Evolutionary conservation across 768 basidiomycete genomes (phyloP), one percentile per base, ranked within the genome.

Genomic region (Clathrus columnatus): DNA sequence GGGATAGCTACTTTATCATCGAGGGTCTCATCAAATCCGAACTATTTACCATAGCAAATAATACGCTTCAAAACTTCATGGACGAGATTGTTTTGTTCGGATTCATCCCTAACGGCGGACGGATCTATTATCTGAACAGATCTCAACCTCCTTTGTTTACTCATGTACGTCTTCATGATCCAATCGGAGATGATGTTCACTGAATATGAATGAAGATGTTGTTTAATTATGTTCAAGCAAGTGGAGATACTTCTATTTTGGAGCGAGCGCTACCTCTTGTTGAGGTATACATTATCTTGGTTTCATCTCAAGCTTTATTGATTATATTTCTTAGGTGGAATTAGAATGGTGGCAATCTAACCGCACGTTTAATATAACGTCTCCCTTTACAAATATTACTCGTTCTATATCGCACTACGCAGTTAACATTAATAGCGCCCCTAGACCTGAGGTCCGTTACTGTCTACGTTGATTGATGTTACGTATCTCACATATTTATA

Each of bases 101-200:
- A 0, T 97, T 96, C 72, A 85, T 97, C 59, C 94, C 94, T 1
- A 97, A 96, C 62, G 94, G 94, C 6, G 93, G 91, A 3, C 78
- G 92, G 10, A 91, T 88, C 50, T 96, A 96, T 64, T 96, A 95
- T 69, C 68, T 95, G 59, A 78, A 94, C 63, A 81, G 94, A 56
- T 94, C 91, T n/a, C 91, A 95, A 64, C 92, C 92, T 14, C 93
- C 93, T 4, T 64, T 95, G 27, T 95, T 95, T 71, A 81, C 87
- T 54, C 84, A 84, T 62, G 87, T 86, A 56, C 54, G 76, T 64
- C 4, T 5, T 42, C 48, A 26, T 18, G 26, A 20, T 44, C 4
- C 7, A 5, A 20, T 4, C 29, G 27, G 42, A 43, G 7, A 48
- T 16, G 43, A 18, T 17, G 24, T n/a, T 32, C 17, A 30, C n/a